phyloP scores from a whole-genome alignment of 78 protist species.

The Dictyostelium capitatum region DNA sequence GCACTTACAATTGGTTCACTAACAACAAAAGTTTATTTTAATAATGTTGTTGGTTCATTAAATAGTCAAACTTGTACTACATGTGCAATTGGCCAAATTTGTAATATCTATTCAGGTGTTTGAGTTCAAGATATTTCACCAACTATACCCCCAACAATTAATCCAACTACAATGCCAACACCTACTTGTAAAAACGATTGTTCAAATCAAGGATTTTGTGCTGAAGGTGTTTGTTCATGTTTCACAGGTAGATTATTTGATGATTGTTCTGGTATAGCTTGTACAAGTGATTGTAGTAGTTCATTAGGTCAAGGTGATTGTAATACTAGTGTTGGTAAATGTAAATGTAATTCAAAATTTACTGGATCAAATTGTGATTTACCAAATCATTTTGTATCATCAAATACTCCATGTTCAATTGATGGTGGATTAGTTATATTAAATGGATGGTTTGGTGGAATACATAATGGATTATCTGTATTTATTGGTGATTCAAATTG shows the following conservation, averaged over 20 bases:
- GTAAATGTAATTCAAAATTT: background rate
- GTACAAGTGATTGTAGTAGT: background rate
- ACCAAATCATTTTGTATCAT: background rate
- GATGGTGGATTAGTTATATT: background rate
- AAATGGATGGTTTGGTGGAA: background rate
- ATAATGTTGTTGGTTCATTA: background rate
- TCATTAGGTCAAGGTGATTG: background rate
- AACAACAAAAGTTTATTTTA: background rate
- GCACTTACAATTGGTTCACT: background rate
- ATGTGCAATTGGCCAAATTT: background rate
- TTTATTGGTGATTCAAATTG: background rate
- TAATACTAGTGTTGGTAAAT: background rate
- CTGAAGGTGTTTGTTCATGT: background rate
- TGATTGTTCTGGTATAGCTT: background rate
- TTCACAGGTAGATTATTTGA: background rate
- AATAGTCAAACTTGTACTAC: background rate
- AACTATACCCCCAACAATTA: too few relatives aligned
- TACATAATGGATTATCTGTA: background rate
- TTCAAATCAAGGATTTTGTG: background rate
- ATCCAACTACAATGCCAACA: too few relatives aligned
- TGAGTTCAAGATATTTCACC: background rate
- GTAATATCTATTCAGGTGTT: background rate
- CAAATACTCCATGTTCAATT: background rate
- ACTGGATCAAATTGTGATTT: background rate
- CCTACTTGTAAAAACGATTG: background rate